Conservation (phyloP, 176 grass and related monocot genomes). For the Triticum dicoccoides region DNA sequence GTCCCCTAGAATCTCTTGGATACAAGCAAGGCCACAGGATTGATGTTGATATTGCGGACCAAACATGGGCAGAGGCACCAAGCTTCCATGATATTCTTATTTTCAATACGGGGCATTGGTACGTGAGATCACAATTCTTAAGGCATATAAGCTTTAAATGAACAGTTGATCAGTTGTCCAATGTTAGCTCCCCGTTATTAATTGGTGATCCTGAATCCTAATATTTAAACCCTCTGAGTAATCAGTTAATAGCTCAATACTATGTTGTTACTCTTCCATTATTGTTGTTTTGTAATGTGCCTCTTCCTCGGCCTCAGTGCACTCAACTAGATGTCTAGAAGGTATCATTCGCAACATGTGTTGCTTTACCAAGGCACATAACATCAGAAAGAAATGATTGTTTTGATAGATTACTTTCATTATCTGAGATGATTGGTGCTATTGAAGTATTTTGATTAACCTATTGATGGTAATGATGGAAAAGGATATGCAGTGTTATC, state of each 20-base stretch:
- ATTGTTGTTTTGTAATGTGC: neutral
- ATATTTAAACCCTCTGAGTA: neutral
- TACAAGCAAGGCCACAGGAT: slow-evolving; percentile 84
- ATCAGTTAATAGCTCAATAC: neutral
- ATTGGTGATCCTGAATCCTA: neutral
- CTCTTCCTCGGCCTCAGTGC: neutral
- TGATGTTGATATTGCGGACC: slow-evolving; percentile 86
- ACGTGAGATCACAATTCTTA: neutral
- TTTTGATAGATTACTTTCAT: neutral
- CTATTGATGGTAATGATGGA: neutral
- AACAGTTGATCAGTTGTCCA: neutral
- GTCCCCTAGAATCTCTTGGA: slow-evolving; percentile 83
- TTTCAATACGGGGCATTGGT: slow-evolving; percentile 98
- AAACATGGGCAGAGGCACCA: slow-evolving; percentile 71
- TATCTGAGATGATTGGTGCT: neutral
- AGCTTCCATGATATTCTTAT: slow-evolving; percentile 92
- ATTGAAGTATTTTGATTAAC: neutral
- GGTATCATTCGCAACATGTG: neutral
- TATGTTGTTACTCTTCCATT: neutral
- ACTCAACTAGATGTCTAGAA: neutral
- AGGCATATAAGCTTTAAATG: neutral
- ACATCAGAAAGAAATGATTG: neutral
- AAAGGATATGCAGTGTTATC: neutral
- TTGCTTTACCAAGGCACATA: neutral
- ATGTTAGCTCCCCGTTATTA: neutral